Evolutionary conservation across 2,329 filamentous ascomycete species (phyloP).

Genomic region (Pseudogymnoascus sp.): DNA sequence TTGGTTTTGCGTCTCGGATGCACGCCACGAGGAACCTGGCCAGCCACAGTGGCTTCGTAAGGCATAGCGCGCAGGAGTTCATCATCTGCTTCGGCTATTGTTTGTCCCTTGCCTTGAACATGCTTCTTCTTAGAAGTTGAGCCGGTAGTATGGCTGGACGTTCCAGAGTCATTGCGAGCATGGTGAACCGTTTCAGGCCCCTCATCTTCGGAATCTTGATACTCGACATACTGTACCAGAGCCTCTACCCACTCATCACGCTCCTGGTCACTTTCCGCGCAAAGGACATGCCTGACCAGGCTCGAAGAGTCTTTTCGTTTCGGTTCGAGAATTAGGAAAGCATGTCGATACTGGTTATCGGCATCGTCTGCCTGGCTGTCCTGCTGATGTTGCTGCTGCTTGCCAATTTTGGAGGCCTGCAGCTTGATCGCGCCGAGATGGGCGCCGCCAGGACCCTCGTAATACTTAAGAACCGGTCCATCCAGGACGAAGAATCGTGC

Average conservation of each 20-base stretch:
- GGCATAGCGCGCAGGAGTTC: constrained; percentile 29
- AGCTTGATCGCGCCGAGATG: constrained; percentile 93
- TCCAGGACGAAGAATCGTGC: constrained; percentile 66
- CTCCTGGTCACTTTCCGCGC: constrained; percentile 88
- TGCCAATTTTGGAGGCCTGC: constrained; percentile 83
- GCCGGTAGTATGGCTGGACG: constrained; percentile 29
- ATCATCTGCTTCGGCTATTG: constrained; percentile 32
- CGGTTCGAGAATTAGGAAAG: constrained; percentile 88
- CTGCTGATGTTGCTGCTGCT: constrained; percentile 65
- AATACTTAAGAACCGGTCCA: constrained; percentile 73
- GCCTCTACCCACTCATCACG: constrained; percentile 91
- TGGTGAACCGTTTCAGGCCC: constrained; percentile 33
- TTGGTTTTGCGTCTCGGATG: constrained; percentile 22
- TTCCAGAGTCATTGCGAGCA: constrained; percentile 33
- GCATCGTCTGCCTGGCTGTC: constrained; percentile 60
- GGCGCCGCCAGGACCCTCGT: constrained; percentile 80
- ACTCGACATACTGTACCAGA: constrained; percentile 81
- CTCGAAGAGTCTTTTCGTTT: constrained; percentile 91
- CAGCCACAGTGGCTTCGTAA: constrained; percentile 32
- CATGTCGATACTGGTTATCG: constrained; percentile 93
- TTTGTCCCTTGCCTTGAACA: constrained; percentile 28
- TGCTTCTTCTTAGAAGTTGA: constrained; percentile 38
- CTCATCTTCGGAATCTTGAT: constrained; percentile 53
- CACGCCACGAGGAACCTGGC: constrained; percentile 26
- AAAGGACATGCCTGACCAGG: constrained; percentile 86